phyloP scores from a whole-genome alignment of 768 basidiomycete genomes.

The Lyophyllum shimeji region DNA sequence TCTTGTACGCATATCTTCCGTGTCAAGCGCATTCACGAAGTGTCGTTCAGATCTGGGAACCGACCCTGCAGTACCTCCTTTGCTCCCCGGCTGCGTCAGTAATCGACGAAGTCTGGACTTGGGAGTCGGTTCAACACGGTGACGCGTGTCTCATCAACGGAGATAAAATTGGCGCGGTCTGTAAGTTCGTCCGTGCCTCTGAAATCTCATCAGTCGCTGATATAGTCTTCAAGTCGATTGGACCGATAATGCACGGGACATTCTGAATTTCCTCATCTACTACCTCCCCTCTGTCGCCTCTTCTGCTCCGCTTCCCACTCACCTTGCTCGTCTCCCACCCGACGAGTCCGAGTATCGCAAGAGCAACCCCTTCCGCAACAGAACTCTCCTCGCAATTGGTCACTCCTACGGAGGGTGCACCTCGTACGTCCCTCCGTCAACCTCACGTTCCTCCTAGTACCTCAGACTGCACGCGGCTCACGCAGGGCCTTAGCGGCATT shows the following conservation, averaged over 20 bases:
- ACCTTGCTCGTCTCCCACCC: conserved; percentile 48
- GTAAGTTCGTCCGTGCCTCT: conserved; percentile 36
- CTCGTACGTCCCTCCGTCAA: conserved; percentile 46
- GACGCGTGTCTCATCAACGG: conserved; percentile 78
- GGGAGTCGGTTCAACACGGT: conserved; percentile 85
- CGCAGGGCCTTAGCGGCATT: conserved; percentile 64
- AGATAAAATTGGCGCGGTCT: conserved; percentile 51
- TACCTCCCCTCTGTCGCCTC: conserved; percentile 55
- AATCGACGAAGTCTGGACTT: conserved; percentile 75
- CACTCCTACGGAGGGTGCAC: conserved; percentile 87
- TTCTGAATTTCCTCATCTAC: conserved; percentile 69
- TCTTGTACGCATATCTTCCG: not conserved
- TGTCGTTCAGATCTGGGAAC: conserved; percentile 74
- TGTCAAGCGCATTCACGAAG: not conserved
- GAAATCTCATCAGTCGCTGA: not conserved
- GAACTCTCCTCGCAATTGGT: conserved; percentile 68
- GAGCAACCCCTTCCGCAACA: conserved; percentile 44
- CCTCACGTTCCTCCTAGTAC: not conserved
- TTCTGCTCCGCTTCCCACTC: conserved; percentile 42
- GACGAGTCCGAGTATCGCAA: conserved; percentile 41
- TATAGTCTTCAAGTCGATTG: conserved; percentile 58
- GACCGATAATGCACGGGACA: conserved; percentile 75
- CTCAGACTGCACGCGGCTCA: not conserved
- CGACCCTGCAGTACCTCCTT: conserved; percentile 55
- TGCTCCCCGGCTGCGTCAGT: conserved; percentile 31